phyloP scores from a whole-genome alignment of 768 basidiomycete species.

The Pleurotus platypus region DNA sequence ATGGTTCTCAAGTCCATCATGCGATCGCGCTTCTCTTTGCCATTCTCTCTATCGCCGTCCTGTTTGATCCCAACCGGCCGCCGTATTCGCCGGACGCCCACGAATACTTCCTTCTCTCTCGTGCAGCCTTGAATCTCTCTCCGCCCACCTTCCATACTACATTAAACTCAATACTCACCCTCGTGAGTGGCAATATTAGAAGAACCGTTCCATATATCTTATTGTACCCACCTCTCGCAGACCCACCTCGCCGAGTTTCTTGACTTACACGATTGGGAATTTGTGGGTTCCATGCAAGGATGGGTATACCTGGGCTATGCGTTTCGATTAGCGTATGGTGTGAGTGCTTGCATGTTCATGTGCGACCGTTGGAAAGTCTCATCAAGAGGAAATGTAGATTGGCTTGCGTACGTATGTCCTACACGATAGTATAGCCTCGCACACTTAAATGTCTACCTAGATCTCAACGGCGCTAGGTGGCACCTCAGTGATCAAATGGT shows the following conservation, averaged over 20 bases:
- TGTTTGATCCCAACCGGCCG: constrained; percentile 52
- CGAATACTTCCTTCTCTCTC: constrained; percentile 60
- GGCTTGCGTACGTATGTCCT: constrained; percentile 47
- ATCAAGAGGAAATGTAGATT: constrained; percentile 24
- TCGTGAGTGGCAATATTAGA: constrained; percentile 35
- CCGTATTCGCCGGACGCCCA: constrained; percentile 51
- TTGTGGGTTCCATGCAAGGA: constrained; percentile 38
- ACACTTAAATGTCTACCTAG: constrained; percentile 25
- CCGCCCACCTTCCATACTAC: constrained; percentile 50
- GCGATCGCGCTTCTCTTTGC: constrained; percentile 60
- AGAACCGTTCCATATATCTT: background rate
- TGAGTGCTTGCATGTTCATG: constrained; percentile 26
- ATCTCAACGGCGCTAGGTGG: constrained; percentile 60
- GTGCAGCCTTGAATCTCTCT: constrained; percentile 45
- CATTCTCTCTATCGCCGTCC: constrained; percentile 59
- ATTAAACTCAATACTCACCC: constrained; percentile 47
- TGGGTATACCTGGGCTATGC: constrained; percentile 62
- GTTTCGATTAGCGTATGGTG: constrained; percentile 56
- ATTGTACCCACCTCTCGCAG: constrained; percentile 13
- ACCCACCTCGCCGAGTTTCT: constrained; percentile 48
- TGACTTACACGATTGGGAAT: constrained; percentile 51
- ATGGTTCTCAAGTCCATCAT: constrained; percentile 39
- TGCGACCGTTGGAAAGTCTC: too few relatives aligned
- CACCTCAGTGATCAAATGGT: constrained; percentile 41
- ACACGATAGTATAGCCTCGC: background rate